Evolutionary conservation across 176 grass and related monocot species (phyloP), one percentile per base, ranked within the genome.

Genomic region (Musa itinerans): DNA sequence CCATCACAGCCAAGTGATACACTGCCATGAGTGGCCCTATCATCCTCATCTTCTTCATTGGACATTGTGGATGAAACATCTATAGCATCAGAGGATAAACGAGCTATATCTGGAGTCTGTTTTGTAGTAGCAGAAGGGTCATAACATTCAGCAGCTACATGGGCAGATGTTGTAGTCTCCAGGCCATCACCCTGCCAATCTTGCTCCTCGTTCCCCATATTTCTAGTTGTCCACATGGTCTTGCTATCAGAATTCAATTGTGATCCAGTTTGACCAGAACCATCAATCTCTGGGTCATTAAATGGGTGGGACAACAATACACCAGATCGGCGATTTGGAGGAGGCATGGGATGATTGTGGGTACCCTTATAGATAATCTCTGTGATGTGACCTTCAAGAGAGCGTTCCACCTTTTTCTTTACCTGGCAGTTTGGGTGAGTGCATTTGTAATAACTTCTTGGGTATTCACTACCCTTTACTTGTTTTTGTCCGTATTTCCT

Each of bases 391-490:
- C 73, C 73, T 49, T 75, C 73, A 55, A 59, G 73, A 34, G 73
- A 75, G 26, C 54, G 54, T 25, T 75, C 73, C 26, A 75, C 73
- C 54, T 75, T 75, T 58, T 75, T 75, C 73, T 75, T 75, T 19
- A 75, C 52, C 16, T 58, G 73, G 23, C 73, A 75, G 29, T 75
- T 75, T 10, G 53, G 21, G 53, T 75, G 73, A 49, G 73, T 75
- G 73, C 73, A 75, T 48, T 75, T 75, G 26, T 75, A 75, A 58
- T 75, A 75, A 75, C 73, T 75, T 48, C 73, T 56, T 59, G 73
- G 73, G 26, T 59, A 75, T 75, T 75, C 73, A 48, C 73, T 75
- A 10, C 54, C 54, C 17, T 75, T 75, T 11, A 75, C 73, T 26
- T 75, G 73, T 61, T 75, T 75, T 26, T 75, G 73, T 15, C 54